Evolutionary conservation across 441 rosid species (phyloP), one percentile per base, ranked within the genome.

Genomic region (Euphorbia corollata): DNA sequence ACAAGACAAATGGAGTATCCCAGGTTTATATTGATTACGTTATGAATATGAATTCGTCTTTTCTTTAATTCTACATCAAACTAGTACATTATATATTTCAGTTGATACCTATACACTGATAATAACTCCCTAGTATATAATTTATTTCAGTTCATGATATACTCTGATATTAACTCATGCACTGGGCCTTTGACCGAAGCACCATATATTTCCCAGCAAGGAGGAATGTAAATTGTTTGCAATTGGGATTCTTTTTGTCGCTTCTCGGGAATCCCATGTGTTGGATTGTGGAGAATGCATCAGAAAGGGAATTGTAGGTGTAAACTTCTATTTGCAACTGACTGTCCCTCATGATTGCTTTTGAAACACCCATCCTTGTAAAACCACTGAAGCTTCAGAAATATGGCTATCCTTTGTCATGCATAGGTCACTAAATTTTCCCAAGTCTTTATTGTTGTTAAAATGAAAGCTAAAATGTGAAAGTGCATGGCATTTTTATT

Each of bases 1-100:
- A 70, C 74, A 75, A 70, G 65, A 75, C 78, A 23, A 75, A 75
- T 67, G 78, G 78, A 60, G 78, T 58, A 57, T 55, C 78, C 22
- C 78, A 75, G 78, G 78, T 75, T 48, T 56, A 22, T 6, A 47
- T 65, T 47, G 48, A 15, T 51, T 56, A 39, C 39, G 27, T 43
- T 63, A 60, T 73, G 32, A 41, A 0, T 6, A 30, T 19, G 5
- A 22, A 22, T 66, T 19, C 27, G 6, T 53, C 12, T 54, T 36
- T 12, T 71, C 5, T 53, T 11, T 34, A 38, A 10, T 32, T 54
- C 57, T 57, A 38, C 50, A 19, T 56, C 47, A 63, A 43, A 39
- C 59, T 47, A 45, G 15, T 45, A 15, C 11, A 45, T 45, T 12
- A 12, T 45, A 45, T 45, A 45, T 45, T 45, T 41, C 51, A 13